Evolutionary conservation across 2,329 filamentous ascomycete species (phyloP), one percentile per base, ranked within the genome.

Genomic region (Fusarium buxicola): DNA sequence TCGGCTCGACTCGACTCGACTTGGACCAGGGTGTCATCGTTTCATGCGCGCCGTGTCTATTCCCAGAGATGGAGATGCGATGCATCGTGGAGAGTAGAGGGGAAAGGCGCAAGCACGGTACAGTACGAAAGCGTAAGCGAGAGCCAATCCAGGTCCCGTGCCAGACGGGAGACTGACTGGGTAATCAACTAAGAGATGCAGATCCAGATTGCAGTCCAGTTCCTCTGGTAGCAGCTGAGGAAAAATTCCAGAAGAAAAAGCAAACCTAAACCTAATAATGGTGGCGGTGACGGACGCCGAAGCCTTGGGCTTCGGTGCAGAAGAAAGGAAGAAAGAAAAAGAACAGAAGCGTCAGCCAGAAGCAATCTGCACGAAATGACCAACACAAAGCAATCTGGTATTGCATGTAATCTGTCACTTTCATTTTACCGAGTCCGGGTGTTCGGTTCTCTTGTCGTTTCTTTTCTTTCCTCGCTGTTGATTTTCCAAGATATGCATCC

Each of bases 221-320:
- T n/a, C 57, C 57, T 32, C 38, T 55, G 16, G 18, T 41, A 34
- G 39, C 18, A n/a, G 47, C 60, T 60, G 30, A 56, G 60, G 66
- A 63, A 59, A 46, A 51, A 55, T 60, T 66, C 58, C 55, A 68
- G 60, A 68, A 63, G 43, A 66, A 69, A 69, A 69, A 69, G 66
- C 63, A 69, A 69, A n/a, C n/a, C n/a, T n/a, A n/a, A 60, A 39
- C 50, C 48, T n/a, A n/a, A n/a, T n/a, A 54, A 58, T 57, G 53
- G 39, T 24, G 57, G 60, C 47, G 47, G 61, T 47, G n/a, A 21
- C 21, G 21, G 34, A 30, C 32, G 45, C 16, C 25, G 31, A n/a
- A n/a, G n/a, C n/a, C n/a, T n/a, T n/a, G n/a, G 4, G 21, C 27
- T 47, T 31, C 44, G 31, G 12, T 18, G 45, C 45, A 48, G 34